Evolutionary conservation across 2,329 filamentous ascomycete genomes (phyloP).

Genomic region (Paradendryphiella salina): DNA sequence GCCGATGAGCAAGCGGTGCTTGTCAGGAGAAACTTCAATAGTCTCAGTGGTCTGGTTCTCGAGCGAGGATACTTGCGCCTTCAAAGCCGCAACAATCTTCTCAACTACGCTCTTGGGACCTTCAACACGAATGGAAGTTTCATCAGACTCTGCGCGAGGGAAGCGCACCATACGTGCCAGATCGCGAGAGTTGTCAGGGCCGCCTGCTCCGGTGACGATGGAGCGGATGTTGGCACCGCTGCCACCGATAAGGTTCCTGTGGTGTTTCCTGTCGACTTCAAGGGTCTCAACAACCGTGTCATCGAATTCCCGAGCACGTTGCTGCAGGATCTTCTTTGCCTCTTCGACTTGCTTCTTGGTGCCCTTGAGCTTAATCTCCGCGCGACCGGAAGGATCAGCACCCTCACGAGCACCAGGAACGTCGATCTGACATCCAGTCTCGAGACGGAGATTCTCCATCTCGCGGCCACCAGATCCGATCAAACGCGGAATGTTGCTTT

Average conservation of each 20-base stretch:
- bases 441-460: conserved; percentile 84
- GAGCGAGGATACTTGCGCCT: conserved; percentile 78
- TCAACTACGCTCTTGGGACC: conserved; percentile 82
- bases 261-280: conserved; percentile 92
- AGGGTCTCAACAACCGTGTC: conserved; percentile 83
- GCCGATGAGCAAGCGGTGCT: conserved; percentile 89
- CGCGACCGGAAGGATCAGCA: conserved; percentile 65
- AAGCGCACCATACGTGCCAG: conserved; percentile 92
- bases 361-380: conserved; percentile 89
- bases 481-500: conserved; percentile 88
- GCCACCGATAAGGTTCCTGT: conserved; percentile 84
- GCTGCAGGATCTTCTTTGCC: conserved; percentile 86
- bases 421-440: conserved; percentile 87
- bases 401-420: conserved; percentile 80
- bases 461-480: conserved; percentile 89
- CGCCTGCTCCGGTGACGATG: conserved; percentile 85
- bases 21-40: conserved; percentile 82
- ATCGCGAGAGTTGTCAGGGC: conserved; percentile 80
- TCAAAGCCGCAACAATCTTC: conserved; percentile 81
- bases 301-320: conserved; percentile 85
- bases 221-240: conserved; percentile 83
- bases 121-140: conserved; percentile 83
- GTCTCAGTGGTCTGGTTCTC: conserved; percentile 79
- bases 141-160: conserved; percentile 82
- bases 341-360: conserved; percentile 88